Conservation (phyloP, 768 basidiomycete genomes). For the Pleurotus tuber-regium region DNA sequence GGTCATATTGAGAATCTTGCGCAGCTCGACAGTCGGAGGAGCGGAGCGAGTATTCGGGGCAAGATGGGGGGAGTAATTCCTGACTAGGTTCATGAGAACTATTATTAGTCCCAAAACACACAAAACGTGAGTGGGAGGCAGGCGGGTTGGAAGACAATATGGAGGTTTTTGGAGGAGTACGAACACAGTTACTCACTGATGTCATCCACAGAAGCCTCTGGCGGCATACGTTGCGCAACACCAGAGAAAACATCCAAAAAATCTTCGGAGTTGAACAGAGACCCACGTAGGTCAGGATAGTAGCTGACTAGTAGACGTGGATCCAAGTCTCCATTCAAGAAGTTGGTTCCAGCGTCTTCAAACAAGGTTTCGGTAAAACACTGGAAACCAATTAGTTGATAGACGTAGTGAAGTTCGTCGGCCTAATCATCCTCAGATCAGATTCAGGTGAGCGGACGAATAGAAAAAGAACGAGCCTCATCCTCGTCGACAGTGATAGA, state of each 20-base stretch:
- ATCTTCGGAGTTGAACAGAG: constrained; percentile 53
- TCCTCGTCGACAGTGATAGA: constrained; percentile 51
- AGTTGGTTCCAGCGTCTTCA: constrained; percentile 75
- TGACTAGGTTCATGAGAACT: constrained; percentile 89
- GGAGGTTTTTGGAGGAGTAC: constrained; percentile 20
- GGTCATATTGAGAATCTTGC: constrained; percentile 56
- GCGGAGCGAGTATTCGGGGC: constrained; percentile 64
- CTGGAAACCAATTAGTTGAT: constrained; percentile 80
- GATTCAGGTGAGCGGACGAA: neutral
- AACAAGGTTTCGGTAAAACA: constrained; percentile 79
- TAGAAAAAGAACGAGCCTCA: constrained; percentile 38
- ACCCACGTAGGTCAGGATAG: constrained; percentile 73
- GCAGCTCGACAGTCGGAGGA: constrained; percentile 68
- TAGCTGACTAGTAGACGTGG: constrained; percentile 80
- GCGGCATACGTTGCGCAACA: constrained; percentile 66
- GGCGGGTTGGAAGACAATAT: constrained; percentile 22
- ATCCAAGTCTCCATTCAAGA: constrained; percentile 81
- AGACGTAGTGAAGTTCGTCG: constrained; percentile 75
- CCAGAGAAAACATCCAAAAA: constrained; percentile 73
- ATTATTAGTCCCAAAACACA: constrained; percentile 64
- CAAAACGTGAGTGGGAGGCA: constrained; percentile 31
- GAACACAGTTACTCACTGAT: constrained; percentile 69
- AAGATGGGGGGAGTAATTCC: constrained; percentile 89
- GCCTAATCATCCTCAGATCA: constrained; percentile 29
- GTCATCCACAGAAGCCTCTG: constrained; percentile 70